Evolutionary conservation across 108 stramenopile genomes (phyloP), one percentile per base, ranked within the genome.

Genomic region (Seminavis robusta): DNA sequence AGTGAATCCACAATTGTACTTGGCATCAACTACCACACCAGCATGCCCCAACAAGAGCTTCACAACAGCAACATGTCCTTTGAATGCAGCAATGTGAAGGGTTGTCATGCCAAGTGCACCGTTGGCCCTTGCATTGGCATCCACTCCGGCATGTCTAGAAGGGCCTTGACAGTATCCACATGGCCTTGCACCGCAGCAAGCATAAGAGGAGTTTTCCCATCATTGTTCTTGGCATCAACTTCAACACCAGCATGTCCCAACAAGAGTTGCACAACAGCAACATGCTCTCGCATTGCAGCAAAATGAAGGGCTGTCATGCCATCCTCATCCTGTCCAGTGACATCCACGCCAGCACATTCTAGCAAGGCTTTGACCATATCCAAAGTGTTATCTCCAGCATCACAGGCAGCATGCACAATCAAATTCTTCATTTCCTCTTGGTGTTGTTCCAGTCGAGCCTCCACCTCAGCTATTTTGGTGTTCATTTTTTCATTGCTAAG

Each of bases 61-160:
- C 59, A 59, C 25, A 84, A 51, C 32, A 84, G 49, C 27, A 77
- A 76, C 52, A 74, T 79, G 25, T 79, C 83, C 26, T 57, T 60
- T 25, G 71, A 80, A 27, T 46, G 58, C 9, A 84, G 33, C 0
- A 65, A 65, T 21, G 78, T 74, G 17, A 40, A 52, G 15, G 76
- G 63, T 21, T n/a, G n/a, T n/a, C n/a, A n/a, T 37, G 36, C 11
- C 11, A 11, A n/a, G n/a, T n/a, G n/a, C n/a, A n/a, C 11, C 36
- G 11, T 37, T 37, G 36, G 11, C 11, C 11, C 11, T 9, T 11
- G 9, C 36, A 11, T 11, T 9, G 11, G 11, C 36, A 37, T 11
- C 11, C 9, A 37, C 11, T 11, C 9, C 36, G 11, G 36, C 9
- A 37, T 11, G 36, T 37, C 9, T 11, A 37, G 9, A 11, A 11